A percentile compares a stretch with the other conserved stretches of the same genome.
These are phyloP conservation scores for Dendrobium officinale DNA, from an alignment of 106 monocot species.

Conservation along the genomic window DNA sequence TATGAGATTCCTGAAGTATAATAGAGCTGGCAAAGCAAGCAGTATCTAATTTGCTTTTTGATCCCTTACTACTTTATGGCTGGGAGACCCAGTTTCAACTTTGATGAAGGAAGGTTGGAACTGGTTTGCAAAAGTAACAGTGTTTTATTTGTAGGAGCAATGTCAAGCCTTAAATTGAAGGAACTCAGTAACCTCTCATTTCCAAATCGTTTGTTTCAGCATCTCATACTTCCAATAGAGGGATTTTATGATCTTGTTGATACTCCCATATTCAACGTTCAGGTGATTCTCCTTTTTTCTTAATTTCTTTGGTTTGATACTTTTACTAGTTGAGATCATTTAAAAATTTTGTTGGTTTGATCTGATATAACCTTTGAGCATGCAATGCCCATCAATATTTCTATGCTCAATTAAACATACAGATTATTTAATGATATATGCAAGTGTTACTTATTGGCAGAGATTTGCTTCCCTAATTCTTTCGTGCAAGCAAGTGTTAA, in stretches of 20 bases:
- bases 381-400: too few relatives aligned
- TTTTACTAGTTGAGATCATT: too few relatives aligned
- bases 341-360: too few relatives aligned
- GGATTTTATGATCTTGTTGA: slow-evolving; percentile 20
- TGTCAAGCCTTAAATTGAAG: slow-evolving; percentile 27
- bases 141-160: slow-evolving; percentile 40
- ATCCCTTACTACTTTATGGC: slow-evolving; percentile 80
- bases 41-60: slow-evolving; percentile 41
- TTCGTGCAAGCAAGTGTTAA: too few relatives aligned
- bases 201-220: slow-evolving; percentile 68
- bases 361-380: too few relatives aligned
- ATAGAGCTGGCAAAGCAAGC: slow-evolving; percentile 34
- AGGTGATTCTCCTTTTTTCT: slow-evolving; percentile 22
- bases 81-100: slow-evolving; percentile 45
- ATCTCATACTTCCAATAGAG: slow-evolving; percentile 34
- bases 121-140: slow-evolving; percentile 75
- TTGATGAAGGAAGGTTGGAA: slow-evolving; percentile 54
- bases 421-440: too few relatives aligned
- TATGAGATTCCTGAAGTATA: slow-evolving; percentile 24
- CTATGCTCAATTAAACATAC: too few relatives aligned
- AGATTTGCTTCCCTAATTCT: too few relatives aligned
- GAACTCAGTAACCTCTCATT: slow-evolving; percentile 51
- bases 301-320: too few relatives aligned
- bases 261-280: slow-evolving; percentile 55
- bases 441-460: too few relatives aligned